Evolutionary conservation across 2,329 filamentous ascomycete genomes (phyloP).

Genomic region (Trichoderma sp.): DNA sequence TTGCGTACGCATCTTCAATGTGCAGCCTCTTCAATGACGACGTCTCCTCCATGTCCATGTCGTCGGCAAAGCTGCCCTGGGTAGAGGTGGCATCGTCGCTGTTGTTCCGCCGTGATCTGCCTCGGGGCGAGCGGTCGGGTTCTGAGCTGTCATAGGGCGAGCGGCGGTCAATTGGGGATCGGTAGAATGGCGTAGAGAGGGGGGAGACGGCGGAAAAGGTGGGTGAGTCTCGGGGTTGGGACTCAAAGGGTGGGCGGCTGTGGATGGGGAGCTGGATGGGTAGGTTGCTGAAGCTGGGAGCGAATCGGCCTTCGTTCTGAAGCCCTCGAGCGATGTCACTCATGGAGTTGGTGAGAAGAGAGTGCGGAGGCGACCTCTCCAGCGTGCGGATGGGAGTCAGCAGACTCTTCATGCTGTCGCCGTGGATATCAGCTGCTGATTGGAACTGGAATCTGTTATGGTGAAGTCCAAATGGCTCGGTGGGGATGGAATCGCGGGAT

Average conservation of each 20-base stretch:
- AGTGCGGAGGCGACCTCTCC: constrained; percentile 53
- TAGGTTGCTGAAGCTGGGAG: constrained; percentile 45
- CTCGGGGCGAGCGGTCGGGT: constrained; percentile 52
- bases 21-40: constrained; percentile 55
- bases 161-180: constrained; percentile 46
- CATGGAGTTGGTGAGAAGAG: constrained; percentile 49
- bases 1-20: constrained; percentile 51
- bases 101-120: constrained; percentile 53
- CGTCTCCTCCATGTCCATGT: constrained; percentile 58
- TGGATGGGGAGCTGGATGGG: constrained; percentile 53
- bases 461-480: constrained; percentile 52
- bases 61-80: constrained; percentile 50
- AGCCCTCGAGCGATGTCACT: constrained; percentile 46
- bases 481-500: constrained; percentile 48
- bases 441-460: constrained; percentile 56
- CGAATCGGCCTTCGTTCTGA: constrained; percentile 46
- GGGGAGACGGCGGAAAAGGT: constrained; percentile 54
- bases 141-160: constrained; percentile 52
- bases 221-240: constrained; percentile 52
- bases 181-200: constrained; percentile 48
- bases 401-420: constrained; percentile 58
- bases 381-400: constrained; percentile 52
- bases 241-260: constrained; percentile 48
- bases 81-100: constrained; percentile 56
- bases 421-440: constrained; percentile 52